These are phyloP conservation scores for Citrus hindsii DNA, from an alignment of 345 rosid species.

Conservation along the genomic window DNA sequence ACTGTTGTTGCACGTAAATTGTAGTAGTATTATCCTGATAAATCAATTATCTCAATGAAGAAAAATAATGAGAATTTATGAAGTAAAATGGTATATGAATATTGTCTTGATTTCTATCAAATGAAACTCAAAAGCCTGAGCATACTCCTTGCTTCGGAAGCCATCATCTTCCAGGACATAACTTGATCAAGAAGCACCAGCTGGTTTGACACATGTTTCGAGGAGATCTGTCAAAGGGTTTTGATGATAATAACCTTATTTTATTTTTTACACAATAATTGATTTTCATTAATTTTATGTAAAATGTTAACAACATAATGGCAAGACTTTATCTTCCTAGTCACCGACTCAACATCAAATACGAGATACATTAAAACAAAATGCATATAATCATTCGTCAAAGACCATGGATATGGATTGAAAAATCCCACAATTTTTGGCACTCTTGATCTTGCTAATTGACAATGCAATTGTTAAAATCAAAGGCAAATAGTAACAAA, in stretches of 20 bases:
- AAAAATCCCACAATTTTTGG: too few species aligned
- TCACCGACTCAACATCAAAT: too few species aligned
- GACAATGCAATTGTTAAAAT: too few species aligned
- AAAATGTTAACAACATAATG: too few species aligned
- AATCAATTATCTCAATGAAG: background rate
- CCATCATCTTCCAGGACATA: background rate
- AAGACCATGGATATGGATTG: too few species aligned
- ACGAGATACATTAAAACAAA: too few species aligned
- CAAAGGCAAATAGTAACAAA: too few species aligned
- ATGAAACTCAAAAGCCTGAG: background rate
- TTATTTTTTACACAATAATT: too few species aligned
- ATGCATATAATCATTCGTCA: too few species aligned
- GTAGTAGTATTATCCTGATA: background rate
- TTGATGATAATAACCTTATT: slow-evolving; percentile 9
- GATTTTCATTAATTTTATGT: too few species aligned
- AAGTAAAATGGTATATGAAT: background rate
- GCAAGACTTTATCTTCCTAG: too few species aligned
- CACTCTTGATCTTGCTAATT: too few species aligned
- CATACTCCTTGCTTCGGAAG: background rate
- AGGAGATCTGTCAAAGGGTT: slow-evolving; percentile 93
- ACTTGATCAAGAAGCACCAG: background rate
- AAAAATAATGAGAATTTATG: background rate
- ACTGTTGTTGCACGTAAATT: background rate
- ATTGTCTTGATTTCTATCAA: background rate
- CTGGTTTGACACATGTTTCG: slow-evolving; percentile 22